Evolutionary conservation across 495 filamentous ascomycete species (phyloP), one percentile per base, ranked within the genome.

Genomic region (Lichenothelia convexa): DNA sequence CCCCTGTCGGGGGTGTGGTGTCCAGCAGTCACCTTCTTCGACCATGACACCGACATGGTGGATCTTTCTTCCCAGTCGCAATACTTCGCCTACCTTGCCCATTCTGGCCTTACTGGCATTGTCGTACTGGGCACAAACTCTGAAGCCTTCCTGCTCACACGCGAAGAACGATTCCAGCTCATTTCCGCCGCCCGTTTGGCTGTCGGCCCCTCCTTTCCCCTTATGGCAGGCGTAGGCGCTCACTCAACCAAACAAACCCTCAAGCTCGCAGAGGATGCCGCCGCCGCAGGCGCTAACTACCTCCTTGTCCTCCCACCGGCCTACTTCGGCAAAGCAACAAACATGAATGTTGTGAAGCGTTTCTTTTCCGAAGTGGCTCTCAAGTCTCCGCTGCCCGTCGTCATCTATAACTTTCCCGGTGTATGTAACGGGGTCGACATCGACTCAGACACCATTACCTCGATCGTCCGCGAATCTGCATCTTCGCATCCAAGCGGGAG

Each of bases 391-490:
- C 47, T 80, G 8, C 73, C 71, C 0, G 61, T 80, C 26, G 61
- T 82, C 4, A 45, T 80, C 4, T 80, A 80, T 48, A 80, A 81
- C 45, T 80, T 80, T 57, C 75, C 75, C 0, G 73, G 63, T 3
- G 75, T 80, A 9, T 77, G 72, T 50, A 80, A 80, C 41, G 75
- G 75, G 9, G 57, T 83, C 0, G 77, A 82, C 41, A 46, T 80
- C 21, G 71, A 76, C 44, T 75, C 69, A 2, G 70, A 70, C 19
- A 64, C 63, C 0, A 71, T 82, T 17, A 49, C 65, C 0, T 48
- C 52, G 3, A 62, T 81, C 13, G 69, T 64, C 0, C 50, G 54
- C 5, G n/a, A n/a, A n/a, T n/a, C n/a, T n/a, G n/a, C n/a, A n/a
- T n/a, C n/a, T n/a, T n/a, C n/a, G n/a, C 60, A 70, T 30, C 43